These are phyloP conservation scores for Petunia secreta DNA, from an alignment of 257 asterid genomes.

Conservation along the genomic window DNA sequence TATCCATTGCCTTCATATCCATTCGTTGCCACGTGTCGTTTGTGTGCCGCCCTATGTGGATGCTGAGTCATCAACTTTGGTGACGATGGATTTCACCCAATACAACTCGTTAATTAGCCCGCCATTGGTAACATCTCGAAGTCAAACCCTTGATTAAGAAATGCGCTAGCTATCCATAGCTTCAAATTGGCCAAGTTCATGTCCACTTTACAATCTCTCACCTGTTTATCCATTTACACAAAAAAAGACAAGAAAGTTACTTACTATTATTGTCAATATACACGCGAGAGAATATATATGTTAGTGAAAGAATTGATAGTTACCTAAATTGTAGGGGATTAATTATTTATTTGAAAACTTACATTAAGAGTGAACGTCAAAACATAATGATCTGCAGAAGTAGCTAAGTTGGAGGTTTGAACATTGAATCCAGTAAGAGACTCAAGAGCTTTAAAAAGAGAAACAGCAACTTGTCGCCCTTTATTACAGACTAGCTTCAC, in stretches of 20 bases:
- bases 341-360: constrained; percentile 25
- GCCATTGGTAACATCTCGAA: constrained; percentile 38
- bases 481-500: constrained; percentile 52
- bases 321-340: background rate
- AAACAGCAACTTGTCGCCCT: constrained; percentile 57
- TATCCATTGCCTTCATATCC: too few species aligned
- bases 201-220: constrained; percentile 50
- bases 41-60: too few species aligned
- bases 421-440: constrained; percentile 52
- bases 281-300: background rate
- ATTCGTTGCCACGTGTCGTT: too few species aligned
- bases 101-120: too few species aligned
- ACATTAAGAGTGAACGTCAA: constrained; percentile 72
- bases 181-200: constrained; percentile 53
- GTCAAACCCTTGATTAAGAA: constrained; percentile 71
- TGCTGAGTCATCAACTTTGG: too few species aligned
- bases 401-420: constrained; percentile 59
- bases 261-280: background rate
- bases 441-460: constrained; percentile 61
- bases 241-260: background rate
- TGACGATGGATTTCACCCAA: too few species aligned
- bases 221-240: constrained; percentile 42
- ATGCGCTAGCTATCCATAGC: constrained; percentile 64
- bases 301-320: background rate
- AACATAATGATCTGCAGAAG: constrained; percentile 46